Conservation (phyloP, 495 filamentous ascomycete genomes). For the Wilcoxina mikolae region DNA sequence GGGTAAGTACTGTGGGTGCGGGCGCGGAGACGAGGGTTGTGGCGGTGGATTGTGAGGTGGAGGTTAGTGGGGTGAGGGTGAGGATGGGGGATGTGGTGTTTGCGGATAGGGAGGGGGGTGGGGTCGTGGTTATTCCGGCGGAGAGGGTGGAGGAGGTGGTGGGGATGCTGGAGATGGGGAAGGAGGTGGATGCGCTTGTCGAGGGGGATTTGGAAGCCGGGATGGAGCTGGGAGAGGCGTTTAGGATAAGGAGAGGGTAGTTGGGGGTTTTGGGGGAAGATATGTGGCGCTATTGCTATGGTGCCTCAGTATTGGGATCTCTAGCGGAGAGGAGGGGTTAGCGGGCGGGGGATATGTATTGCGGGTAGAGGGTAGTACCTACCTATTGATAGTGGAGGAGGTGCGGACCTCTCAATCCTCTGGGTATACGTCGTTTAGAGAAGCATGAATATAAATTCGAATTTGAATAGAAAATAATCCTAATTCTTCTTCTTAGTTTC, state of each 20-base stretch:
- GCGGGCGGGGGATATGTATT: too few species aligned
- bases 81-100: slow-evolving; percentile 48
- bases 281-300: too few species aligned
- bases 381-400: too few species aligned
- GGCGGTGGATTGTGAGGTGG: slow-evolving; percentile 39
- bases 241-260: slow-evolving; percentile 32
- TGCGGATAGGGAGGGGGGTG: slow-evolving; percentile 43
- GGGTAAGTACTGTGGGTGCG: slow-evolving; percentile 44
- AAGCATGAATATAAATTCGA: too few species aligned
- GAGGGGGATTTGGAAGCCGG: slow-evolving; percentile 45
- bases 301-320: too few species aligned
- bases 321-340: too few species aligned
- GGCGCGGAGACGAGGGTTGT: slow-evolving; percentile 45
- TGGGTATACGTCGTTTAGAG: too few species aligned
- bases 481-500: too few species aligned
- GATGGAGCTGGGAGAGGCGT: slow-evolving; percentile 42
- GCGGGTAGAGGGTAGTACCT: too few species aligned
- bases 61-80: slow-evolving; percentile 38
- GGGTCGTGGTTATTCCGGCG: slow-evolving; percentile 46
- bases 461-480: too few species aligned
- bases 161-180: slow-evolving; percentile 39
- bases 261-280: too few species aligned
- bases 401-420: too few species aligned
- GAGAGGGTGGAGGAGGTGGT: slow-evolving; percentile 37
- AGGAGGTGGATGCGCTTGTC: slow-evolving; percentile 46